Evolutionary conservation across 495 filamentous ascomycete species (phyloP), one percentile per base, ranked within the genome.

Genomic region (Podospora conica): DNA sequence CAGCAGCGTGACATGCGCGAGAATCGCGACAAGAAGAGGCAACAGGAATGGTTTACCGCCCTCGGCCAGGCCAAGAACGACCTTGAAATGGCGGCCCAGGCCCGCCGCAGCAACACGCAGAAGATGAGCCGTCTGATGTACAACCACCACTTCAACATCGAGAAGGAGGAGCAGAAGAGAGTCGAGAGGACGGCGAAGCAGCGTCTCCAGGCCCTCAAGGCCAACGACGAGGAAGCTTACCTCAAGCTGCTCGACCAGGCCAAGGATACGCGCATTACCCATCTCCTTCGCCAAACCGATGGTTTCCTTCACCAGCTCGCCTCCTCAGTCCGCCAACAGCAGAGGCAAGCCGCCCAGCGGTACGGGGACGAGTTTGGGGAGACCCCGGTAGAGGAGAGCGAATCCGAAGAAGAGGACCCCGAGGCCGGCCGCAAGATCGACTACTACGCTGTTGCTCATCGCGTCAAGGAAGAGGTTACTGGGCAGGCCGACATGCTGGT

Each of bases 211-310:
- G 96, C 96, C 29, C 82, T 98, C 78, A 98, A 96, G 80, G 93
- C 94, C 70, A 96, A 98, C 86, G 94, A 98, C 77, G 95, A 98
- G 82, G 95, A 97, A 76, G 96, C 95, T 0, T 98, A 98, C 74
- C 82, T 98, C 71, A 97, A 97, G 74, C 82, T 98, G 68, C 87
- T 98, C 68, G 95, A 93, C 73, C 93, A 98, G 74, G 96, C 95
- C 66, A 98, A 98, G 81, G 95, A 98, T 82, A 97, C 92, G 22
- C 94, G 95, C 87, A 98, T 98, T 70, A 95, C 96, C 18, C 95
- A 98, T 74, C 83, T 98, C 65, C 86, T 98, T 31, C 90, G 88
- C 68, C 95, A 98, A 79, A 98, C 95, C 31, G 94, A 98, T 76
- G 92, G 91, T 58, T 98, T 98, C 85, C 84, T 98, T 77, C 90